Base-by-base conservation (phyloP, 1,284 basidiomycete species). In the Vanrija sp. region DNA sequence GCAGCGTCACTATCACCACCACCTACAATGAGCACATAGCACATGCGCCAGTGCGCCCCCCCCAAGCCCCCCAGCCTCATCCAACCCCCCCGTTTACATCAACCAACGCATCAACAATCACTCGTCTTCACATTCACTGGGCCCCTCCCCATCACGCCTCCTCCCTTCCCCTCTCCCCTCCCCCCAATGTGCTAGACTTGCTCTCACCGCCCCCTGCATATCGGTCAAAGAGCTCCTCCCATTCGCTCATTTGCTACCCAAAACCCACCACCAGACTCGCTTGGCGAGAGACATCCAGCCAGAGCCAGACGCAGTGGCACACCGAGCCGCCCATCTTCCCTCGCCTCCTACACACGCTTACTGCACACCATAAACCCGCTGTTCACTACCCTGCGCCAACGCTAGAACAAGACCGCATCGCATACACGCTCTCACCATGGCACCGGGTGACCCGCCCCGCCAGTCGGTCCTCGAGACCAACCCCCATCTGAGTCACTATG, bases 401-500 rank as follows among this genome's bases (percentile, higher is more conserved):
- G 15, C 34, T 42, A 10, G 26, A 43, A 23, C 40, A 40, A 42
- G n/a, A 9, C 40, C 19, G 6, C 16, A 43, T 49, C 25, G 40
- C 26, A 28, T 54, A 43, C 46, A 29, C 16, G 16, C 34, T 34
- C 34, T 23, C 14, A 34, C 12, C 19, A 21, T 45, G 42, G 19
- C 25, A 15, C 39, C 28, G 34, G 44, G 26, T 28, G 42, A 18
- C n/a, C 38, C 16, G 12, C 34, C 18, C 14, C 25, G 38, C 38
- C 54, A 55, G 16, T 62, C 67, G 19, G 62, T 69, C 14, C 58
- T 72, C 46, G 55, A 63, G 19, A 59, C 62, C 34, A 66, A 67
- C 55, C 73, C 73, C 1, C 73, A 75, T 50, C 55, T 75, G 4
- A 68, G 58, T 1, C 67, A 75, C 49, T 75, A 75, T 59, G 56